Percentiles rank a stretch among this genome's conserved stretches.
Evolutionary conservation across 2,329 filamentous ascomycete species (phyloP).

Genomic region (Ceratocystis huliohia): DNA sequence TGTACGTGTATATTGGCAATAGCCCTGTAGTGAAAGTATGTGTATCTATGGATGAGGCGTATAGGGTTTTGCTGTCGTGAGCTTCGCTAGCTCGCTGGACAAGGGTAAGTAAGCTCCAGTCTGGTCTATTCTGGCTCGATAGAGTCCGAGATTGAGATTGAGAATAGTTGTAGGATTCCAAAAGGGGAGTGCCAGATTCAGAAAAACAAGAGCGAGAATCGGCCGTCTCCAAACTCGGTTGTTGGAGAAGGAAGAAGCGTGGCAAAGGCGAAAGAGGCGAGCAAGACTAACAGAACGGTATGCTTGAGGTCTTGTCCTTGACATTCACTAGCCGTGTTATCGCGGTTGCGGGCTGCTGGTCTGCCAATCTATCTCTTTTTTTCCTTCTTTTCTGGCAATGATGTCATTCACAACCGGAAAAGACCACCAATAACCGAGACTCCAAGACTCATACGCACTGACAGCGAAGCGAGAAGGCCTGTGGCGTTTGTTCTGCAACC

Average conservation of each 20-base stretch:
- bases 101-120: background rate
- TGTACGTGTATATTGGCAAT: background rate
- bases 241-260: background rate
- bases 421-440: background rate
- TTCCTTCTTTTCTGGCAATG: background rate
- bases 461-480: background rate
- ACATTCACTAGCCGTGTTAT: background rate
- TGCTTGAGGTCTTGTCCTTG: background rate
- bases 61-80: background rate
- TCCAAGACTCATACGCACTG: conserved; percentile 2
- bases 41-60: background rate
- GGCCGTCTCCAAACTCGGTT: background rate
- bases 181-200: background rate
- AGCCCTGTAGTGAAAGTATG: background rate
- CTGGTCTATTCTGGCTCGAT: background rate
- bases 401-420: background rate
- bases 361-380: background rate
- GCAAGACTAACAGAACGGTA: background rate
- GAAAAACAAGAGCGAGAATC: background rate
- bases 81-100: background rate
- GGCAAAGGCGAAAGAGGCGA: background rate
- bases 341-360: background rate
- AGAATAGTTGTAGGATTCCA: background rate
- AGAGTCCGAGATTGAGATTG: background rate
- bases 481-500: background rate